phyloP scores from a whole-genome alignment of 2,329 filamentous ascomycete species.

The Cercospora sp. region DNA sequence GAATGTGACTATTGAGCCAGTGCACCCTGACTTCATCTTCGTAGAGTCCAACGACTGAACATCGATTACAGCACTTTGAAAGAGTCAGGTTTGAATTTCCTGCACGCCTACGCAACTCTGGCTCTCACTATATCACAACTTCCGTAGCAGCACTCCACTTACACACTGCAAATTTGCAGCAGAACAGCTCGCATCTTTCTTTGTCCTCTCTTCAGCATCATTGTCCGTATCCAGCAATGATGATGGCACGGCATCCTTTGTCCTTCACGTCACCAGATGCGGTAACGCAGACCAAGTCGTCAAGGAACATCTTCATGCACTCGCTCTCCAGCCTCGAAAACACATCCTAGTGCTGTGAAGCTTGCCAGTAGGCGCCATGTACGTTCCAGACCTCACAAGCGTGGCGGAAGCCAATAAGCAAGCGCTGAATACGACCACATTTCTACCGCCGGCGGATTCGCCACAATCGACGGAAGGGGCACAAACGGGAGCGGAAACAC shows the following conservation, averaged over 20 bases:
- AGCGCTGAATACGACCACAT: constrained; percentile 5
- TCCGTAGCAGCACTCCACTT: no score
- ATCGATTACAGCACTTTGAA: not conserved
- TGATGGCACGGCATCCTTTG: not conserved
- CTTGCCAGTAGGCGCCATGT: constrained; percentile 18
- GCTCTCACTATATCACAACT: no score
- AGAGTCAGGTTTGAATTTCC: no score
- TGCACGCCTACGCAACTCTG: no score
- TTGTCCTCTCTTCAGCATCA: not conserved
- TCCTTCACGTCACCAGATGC: not conserved
- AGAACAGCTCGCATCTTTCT: not conserved
- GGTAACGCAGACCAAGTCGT: not conserved
- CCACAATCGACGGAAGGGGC: constrained; percentile 13
- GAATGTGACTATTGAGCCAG: not conserved
- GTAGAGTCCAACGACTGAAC: not conserved
- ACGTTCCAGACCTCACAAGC: constrained; percentile 25
- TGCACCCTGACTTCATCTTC: not conserved
- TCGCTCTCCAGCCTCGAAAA: no score
- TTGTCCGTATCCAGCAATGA: not conserved
- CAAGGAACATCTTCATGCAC: not conserved
- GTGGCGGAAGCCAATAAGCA: constrained; percentile 18
- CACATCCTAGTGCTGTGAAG: no score
- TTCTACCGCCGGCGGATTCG: not conserved
- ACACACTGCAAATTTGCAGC: no score
- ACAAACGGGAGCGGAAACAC: not conserved